Evolutionary conservation across 306 rosid species (phyloP).

Genomic region (Elaeagnus macrophylla): DNA sequence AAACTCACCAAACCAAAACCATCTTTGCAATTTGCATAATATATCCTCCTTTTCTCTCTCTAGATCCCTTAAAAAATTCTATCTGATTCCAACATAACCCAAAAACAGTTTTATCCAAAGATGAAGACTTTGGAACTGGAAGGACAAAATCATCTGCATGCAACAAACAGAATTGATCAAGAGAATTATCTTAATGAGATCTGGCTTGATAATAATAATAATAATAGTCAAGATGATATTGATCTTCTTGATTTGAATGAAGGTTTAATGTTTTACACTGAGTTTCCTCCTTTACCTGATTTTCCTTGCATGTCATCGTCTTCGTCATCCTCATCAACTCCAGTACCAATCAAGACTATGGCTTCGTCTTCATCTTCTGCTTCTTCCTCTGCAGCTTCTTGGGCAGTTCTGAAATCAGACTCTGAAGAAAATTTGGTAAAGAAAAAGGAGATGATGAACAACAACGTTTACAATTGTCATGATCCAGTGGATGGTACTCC

Average conservation of each 20-base stretch:
- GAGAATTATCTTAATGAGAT: slow-evolving; percentile 17
- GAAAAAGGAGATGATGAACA: slow-evolving; percentile 1
- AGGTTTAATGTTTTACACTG: slow-evolving; percentile 54
- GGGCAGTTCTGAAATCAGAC: slow-evolving; percentile 60
- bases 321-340: slow-evolving; percentile 51
- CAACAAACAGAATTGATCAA: no score
- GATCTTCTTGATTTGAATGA: slow-evolving; percentile 35
- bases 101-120: slow-evolving; percentile 4
- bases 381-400: slow-evolving; percentile 56
- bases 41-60: slow-evolving; percentile 15
- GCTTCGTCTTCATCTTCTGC: slow-evolving; percentile 42
- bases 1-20: slow-evolving; percentile 10
- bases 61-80: slow-evolving; percentile 21
- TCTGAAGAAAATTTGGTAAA: slow-evolving; percentile 33
- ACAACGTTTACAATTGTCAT: background rate
- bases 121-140: no score
- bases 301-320: slow-evolving; percentile 97
- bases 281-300: slow-evolving; percentile 73
- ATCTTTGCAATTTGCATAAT: slow-evolving; percentile 3
- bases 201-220: slow-evolving; percentile 44
- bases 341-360: slow-evolving; percentile 30
- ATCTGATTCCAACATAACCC: slow-evolving; percentile 21
- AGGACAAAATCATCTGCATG: no score
- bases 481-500: slow-evolving; percentile 20
- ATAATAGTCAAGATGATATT: slow-evolving; percentile 27